phyloP scores from a whole-genome alignment of 306 rosid species.

The Casuarina equisetifolia region DNA sequence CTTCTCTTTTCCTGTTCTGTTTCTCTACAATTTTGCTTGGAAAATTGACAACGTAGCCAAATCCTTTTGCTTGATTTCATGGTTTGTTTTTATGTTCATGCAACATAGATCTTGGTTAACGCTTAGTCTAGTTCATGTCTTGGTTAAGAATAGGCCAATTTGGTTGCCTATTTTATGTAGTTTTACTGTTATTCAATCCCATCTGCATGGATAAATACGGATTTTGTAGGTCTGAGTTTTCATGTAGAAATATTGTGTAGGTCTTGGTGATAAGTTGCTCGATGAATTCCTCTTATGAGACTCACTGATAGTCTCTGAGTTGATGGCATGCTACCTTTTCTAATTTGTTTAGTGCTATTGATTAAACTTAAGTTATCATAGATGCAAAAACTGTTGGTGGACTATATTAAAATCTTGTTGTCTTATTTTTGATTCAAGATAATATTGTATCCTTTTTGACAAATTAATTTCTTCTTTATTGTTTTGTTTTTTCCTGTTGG shows the following conservation, averaged over 20 bases:
- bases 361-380: not conserved
- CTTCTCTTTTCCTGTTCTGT: not conserved
- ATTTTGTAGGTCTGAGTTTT: not conserved
- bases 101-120: not conserved
- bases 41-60: not conserved
- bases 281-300: not conserved
- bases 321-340: not conserved
- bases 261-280: not conserved
- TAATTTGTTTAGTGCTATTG: not conserved
- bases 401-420: not conserved
- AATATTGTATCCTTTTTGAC: not conserved
- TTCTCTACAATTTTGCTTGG: not conserved
- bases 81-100: not conserved
- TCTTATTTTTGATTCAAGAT: not conserved
- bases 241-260: not conserved
- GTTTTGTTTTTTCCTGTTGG: not conserved
- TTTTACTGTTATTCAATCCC: not conserved
- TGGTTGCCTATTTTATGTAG: not conserved
- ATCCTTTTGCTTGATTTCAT: not conserved
- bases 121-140: not conserved
- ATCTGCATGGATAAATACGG: not conserved
- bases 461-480: not conserved
- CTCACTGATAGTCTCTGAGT: not conserved
- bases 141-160: not conserved
- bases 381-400: not conserved